Percentiles rank a stretch among this genome's conserved stretches.
These are phyloP conservation scores for Penstemon davidsonii DNA, from an alignment of 257 asterid genomes.

Conservation along the genomic window DNA sequence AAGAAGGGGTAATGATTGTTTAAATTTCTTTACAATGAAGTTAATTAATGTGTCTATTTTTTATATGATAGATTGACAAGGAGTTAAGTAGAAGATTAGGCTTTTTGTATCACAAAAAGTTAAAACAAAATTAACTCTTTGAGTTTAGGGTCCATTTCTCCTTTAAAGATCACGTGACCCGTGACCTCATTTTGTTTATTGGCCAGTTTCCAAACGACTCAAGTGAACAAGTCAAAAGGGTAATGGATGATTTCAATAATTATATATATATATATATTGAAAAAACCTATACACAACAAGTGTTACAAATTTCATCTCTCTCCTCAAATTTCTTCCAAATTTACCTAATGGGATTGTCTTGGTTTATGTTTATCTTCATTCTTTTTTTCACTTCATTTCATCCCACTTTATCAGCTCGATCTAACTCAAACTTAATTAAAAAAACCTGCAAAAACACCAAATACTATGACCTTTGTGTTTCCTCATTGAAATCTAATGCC, in stretches of 20 bases:
- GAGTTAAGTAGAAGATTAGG: too few species aligned
- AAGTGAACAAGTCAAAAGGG: slow-evolving; percentile 25
- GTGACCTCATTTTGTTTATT: slow-evolving; percentile 57
- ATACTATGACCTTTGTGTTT: slow-evolving; percentile 70
- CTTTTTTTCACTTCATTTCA: slow-evolving; percentile 29
- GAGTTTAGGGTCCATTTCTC: slow-evolving; percentile 18
- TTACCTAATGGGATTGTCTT: slow-evolving; percentile 27
- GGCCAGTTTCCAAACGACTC: slow-evolving; percentile 37
- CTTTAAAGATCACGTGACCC: slow-evolving; percentile 34
- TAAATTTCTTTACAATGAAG: too few species aligned
- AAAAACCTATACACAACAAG: slow-evolving; percentile 1
- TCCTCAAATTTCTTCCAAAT: background rate
- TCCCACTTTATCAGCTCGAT: slow-evolving; percentile 23
- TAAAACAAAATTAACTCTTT: too few species aligned
- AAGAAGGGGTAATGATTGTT: too few species aligned
- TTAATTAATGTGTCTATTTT: too few species aligned
- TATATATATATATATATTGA: background rate
- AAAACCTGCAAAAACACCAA: slow-evolving; percentile 71
- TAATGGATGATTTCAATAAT: background rate
- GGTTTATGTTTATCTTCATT: slow-evolving; percentile 28
- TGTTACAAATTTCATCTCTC: slow-evolving; percentile 10
- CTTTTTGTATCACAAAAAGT: too few species aligned
- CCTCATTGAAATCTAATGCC: slow-evolving; percentile 63
- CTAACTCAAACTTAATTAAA: slow-evolving; percentile 48
- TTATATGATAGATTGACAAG: too few species aligned